These are phyloP conservation scores for Colletotrichum kahawae DNA, from an alignment of 2,329 filamentous ascomycete species.

Conservation along the genomic window DNA sequence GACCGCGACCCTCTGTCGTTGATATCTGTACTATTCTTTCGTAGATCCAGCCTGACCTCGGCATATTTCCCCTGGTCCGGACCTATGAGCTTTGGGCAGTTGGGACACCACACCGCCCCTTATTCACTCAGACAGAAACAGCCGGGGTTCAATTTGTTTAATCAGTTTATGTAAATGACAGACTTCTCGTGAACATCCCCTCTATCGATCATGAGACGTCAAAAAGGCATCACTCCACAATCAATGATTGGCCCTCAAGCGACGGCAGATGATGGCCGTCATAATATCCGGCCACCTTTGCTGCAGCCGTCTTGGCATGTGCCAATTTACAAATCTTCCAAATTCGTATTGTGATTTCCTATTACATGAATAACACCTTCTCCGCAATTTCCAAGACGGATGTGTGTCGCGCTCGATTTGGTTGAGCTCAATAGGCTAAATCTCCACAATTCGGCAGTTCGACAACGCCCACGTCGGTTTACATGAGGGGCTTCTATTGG, in stretches of 20 bases:
- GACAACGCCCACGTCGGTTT: not conserved
- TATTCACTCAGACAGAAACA: not conserved
- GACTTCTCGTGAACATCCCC: not conserved
- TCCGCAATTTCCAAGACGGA: not conserved
- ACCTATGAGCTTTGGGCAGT: not conserved
- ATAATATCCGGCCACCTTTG: not conserved
- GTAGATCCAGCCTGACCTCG: not conserved
- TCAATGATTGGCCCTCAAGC: not conserved
- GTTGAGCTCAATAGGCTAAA: not conserved
- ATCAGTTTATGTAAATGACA: not conserved
- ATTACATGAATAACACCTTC: not conserved
- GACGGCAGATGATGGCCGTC: not conserved
- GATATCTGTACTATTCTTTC: not conserved
- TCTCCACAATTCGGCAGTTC: slow-evolving; percentile 1
- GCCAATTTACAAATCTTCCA: not conserved
- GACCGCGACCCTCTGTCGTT: not conserved
- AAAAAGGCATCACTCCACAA: not conserved
- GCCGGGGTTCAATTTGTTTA: not conserved
- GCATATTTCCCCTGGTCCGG: not conserved
- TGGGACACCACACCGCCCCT: not conserved
- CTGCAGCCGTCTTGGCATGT: not conserved
- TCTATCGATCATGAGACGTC: not conserved
- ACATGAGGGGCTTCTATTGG: not conserved
- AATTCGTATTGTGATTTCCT: not conserved
- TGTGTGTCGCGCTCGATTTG: not conserved